Evolutionary conservation across 1,284 basidiomycete genomes (phyloP).

Genomic region (Naganishia sp.): DNA sequence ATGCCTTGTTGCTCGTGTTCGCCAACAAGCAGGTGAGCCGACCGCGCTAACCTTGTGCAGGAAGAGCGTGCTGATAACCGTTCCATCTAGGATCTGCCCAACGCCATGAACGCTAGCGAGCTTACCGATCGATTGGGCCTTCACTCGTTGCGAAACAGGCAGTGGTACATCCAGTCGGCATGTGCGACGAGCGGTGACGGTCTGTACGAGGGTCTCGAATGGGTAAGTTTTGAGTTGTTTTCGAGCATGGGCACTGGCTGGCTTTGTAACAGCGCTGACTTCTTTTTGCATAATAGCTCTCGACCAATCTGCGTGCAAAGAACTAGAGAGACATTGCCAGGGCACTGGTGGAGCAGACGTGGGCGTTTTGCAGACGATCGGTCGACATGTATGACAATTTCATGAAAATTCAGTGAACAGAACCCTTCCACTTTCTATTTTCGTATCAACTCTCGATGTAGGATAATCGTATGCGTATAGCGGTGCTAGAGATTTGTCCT

Average conservation of each 20-base stretch:
- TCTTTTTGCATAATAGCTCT: constrained; percentile 42
- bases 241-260: background rate
- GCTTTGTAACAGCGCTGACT: background rate
- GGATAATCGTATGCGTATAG: constrained; percentile 22
- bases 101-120: constrained; percentile 99
- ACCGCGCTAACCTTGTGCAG: background rate
- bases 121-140: constrained; percentile 99
- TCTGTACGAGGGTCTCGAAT: constrained; percentile 97
- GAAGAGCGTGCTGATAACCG: too few species aligned
- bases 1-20: constrained; percentile 97
- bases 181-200: constrained; percentile 99
- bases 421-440: background rate
- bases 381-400: too few species aligned
- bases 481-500: background rate
- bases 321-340: background rate
- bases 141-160: constrained; percentile 68
- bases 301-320: constrained; percentile 48
- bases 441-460: constrained; percentile 4
- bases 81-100: constrained; percentile 75
- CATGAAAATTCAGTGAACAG: too few species aligned
- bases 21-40: constrained; percentile 84
- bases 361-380: too few species aligned
- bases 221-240: too few species aligned
- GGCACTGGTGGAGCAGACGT: background rate
- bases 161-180: constrained; percentile 99